phyloP scores from a whole-genome alignment of 305 asterid genomes.

The Fraxinus platypoda region DNA sequence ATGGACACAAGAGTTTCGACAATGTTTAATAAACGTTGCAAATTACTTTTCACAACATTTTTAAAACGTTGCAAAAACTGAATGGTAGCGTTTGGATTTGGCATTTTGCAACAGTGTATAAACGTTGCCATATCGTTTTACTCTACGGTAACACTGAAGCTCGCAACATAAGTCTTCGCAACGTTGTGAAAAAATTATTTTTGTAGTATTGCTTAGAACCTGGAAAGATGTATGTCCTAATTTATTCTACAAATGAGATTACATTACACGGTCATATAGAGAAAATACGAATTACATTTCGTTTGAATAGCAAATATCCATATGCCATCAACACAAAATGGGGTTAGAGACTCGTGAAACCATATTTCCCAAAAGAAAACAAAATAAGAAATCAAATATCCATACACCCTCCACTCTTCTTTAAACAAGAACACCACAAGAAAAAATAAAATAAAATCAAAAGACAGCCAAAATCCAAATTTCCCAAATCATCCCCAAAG shows the following conservation, averaged over 20 bases:
- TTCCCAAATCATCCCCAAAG: constrained; percentile 52
- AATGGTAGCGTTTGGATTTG: no score
- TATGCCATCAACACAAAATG: background rate
- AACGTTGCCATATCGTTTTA: no score
- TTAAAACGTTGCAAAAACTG: no score
- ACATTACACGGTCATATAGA: background rate
- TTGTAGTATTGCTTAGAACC: background rate
- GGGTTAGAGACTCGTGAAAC: background rate
- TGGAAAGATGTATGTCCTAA: background rate
- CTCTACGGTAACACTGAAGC: no score
- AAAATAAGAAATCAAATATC: background rate
- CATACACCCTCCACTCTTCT: background rate
- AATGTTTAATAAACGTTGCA: no score
- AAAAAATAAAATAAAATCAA: constrained; percentile 21
- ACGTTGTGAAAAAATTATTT: no score
- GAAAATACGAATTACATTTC: background rate
- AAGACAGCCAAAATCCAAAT: constrained; percentile 29
- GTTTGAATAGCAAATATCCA: background rate
- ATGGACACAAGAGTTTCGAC: no score
- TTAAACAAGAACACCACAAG: constrained; percentile 21
- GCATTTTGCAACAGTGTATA: no score
- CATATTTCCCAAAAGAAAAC: background rate
- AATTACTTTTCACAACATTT: no score
- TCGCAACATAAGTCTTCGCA: no score
- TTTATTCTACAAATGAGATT: no score